Evolutionary conservation across 768 basidiomycete genomes (phyloP).

Genomic region (Panaeolus cyanescens): DNA sequence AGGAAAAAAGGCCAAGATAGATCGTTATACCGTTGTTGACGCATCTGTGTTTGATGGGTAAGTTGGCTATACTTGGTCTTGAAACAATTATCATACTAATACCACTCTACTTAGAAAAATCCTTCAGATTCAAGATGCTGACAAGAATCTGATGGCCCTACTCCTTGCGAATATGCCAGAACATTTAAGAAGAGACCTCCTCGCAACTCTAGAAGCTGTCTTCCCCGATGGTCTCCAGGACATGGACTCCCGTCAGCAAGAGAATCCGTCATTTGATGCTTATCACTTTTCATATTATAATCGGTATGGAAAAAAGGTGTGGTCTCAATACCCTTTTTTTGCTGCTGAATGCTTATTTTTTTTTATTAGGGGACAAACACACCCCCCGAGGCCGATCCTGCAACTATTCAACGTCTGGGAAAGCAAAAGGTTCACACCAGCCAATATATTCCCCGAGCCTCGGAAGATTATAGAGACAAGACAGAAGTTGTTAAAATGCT

Average conservation of each 20-base stretch:
- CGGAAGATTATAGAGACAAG: conserved; percentile 6
- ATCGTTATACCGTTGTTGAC: conserved; percentile 3
- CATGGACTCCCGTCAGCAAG: neutral
- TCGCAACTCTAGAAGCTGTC: conserved; percentile 4
- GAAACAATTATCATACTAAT: neutral
- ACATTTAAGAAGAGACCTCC: neutral
- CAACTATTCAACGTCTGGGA: neutral
- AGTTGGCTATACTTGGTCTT: neutral
- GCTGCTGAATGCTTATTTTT: neutral
- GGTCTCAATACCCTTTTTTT: no score
- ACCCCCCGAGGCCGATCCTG: neutral
- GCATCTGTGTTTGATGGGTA: conserved; percentile 3
- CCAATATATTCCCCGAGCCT: conserved; percentile 1
- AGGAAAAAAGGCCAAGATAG: neutral
- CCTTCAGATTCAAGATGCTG: neutral
- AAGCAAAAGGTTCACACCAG: neutral
- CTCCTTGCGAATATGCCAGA: conserved; percentile 7
- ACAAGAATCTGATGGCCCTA: conserved; percentile 4
- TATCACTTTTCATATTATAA: conserved; percentile 13
- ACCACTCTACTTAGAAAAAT: conserved; percentile 5
- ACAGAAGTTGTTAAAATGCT: conserved; percentile 1
- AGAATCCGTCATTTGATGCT: neutral
- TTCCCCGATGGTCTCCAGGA: neutral
- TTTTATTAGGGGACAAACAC: neutral
- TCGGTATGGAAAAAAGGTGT: conserved; percentile 6